Evolutionary conservation across 768 basidiomycete genomes (phyloP).

Genomic region (Suillus tomentosus): DNA sequence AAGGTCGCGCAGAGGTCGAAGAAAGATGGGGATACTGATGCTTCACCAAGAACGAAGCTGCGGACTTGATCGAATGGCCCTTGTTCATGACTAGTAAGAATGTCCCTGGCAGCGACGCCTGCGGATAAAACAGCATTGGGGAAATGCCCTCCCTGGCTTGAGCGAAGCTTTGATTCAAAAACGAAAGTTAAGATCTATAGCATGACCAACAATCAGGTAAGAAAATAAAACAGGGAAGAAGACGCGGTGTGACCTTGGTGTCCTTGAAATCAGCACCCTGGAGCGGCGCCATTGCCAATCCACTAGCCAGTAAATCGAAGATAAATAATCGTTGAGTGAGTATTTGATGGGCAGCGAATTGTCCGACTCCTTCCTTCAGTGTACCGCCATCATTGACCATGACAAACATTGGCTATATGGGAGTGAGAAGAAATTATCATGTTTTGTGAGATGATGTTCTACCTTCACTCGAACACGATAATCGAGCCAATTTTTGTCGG

Average conservation of each 20-base stretch:
- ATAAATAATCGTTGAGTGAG: slow-evolving; percentile 54
- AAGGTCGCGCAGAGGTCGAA: neutral
- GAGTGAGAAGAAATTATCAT: neutral
- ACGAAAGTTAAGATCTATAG: slow-evolving; percentile 62
- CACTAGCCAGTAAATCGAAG: slow-evolving; percentile 47
- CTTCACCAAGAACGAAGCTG: neutral
- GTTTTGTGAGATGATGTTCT: neutral
- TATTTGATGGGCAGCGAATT: slow-evolving; percentile 29
- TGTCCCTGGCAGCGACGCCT: slow-evolving; percentile 12
- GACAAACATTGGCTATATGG: slow-evolving; percentile 63
- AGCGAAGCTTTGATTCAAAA: slow-evolving; percentile 41
- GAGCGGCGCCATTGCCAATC: slow-evolving; percentile 53
- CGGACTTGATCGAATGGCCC: neutral
- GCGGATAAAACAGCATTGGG: slow-evolving; percentile 15
- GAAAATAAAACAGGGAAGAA: neutral
- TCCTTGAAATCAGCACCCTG: slow-evolving; percentile 61
- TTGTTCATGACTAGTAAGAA: slow-evolving; percentile 18
- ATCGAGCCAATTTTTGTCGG: slow-evolving; percentile 50
- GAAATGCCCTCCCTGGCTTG: slow-evolving; percentile 18
- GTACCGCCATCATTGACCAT: slow-evolving; percentile 57
- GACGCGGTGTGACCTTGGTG: slow-evolving; percentile 48
- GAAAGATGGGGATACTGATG: neutral
- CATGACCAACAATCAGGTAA: neutral
- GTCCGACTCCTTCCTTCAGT: slow-evolving; percentile 12
- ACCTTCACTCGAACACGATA: slow-evolving; percentile 48